A percentile compares a stretch with the other conserved stretches of the same genome.
Conservation (phyloP, 2,329 filamentous ascomycete species). For the Scytalidium lignicola region DNA sequence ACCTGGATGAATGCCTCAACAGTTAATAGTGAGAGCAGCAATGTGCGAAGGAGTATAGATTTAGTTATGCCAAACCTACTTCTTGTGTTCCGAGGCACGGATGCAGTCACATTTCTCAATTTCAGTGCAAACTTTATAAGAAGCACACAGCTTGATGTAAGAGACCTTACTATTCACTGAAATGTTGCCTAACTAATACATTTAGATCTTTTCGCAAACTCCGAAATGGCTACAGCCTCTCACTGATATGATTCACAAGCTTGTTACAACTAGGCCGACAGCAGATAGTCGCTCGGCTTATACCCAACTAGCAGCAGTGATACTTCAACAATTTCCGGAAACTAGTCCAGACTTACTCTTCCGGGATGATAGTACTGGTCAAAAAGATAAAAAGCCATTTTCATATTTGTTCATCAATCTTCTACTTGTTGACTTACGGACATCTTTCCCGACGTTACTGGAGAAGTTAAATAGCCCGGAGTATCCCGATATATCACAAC, state of each 20-base stretch:
- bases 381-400: constrained; percentile 43
- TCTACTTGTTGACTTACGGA: constrained; percentile 60
- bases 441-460: constrained; percentile 56
- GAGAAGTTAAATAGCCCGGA: constrained; percentile 49
- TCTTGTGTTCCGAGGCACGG: constrained; percentile 51
- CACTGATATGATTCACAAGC: constrained; percentile 43
- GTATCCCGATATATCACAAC: constrained; percentile 45
- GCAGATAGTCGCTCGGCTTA: constrained; percentile 52
- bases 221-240: constrained; percentile 50
- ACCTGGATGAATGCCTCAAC: constrained; percentile 50
- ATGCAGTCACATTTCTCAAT: constrained; percentile 53
- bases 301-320: constrained; percentile 50
- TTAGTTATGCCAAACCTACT: constrained; percentile 42
- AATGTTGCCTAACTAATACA: no score
- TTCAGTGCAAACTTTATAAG: constrained; percentile 51
- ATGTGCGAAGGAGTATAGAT: constrained; percentile 39
- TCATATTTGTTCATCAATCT: constrained; percentile 60
- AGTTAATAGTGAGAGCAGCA: constrained; percentile 22
- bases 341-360: constrained; percentile 48
- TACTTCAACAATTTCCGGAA: constrained; percentile 51
- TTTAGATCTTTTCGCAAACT: constrained; percentile 41
- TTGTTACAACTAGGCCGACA: constrained; percentile 51
- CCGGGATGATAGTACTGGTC: constrained; percentile 28
- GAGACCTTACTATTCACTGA: constrained; percentile 15
- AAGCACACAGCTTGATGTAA: constrained; percentile 43